Evolutionary conservation across 2,329 filamentous ascomycete species (phyloP), one percentile per base, ranked within the genome.

Genomic region (Fusarium kyushuense): DNA sequence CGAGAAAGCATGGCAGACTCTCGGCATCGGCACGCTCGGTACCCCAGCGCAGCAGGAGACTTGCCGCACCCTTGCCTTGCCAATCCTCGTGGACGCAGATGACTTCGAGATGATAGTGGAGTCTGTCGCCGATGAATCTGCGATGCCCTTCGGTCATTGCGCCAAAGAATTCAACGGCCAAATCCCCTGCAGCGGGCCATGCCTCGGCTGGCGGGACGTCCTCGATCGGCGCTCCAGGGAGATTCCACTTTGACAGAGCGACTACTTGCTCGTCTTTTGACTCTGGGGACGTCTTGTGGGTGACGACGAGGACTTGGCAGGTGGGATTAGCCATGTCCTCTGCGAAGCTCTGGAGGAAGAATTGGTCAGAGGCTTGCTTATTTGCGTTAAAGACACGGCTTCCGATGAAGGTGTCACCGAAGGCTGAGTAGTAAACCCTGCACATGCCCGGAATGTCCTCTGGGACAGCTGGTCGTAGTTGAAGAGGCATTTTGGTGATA

Each of bases 21-120:
- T 78, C 79, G 7, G 73, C 76, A 67, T 86, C 84, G 2, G 84
- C 83, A 62, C 75, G 77, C 27, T 79, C 73, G 9, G 82, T 59
- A 0, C 85, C 86, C 83, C 83, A 87, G 27, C 74, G 72, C 38
- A 87, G 67, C 23, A 88, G 54, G 30, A 75, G 72, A 16, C 77
- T 77, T 0, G 80, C 84, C 0, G 81, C 79, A 0, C 86, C 85
- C 38, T 76, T 79, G 2, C 85, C 80, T 72, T 84, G 83, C 62
- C 78, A 78, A 19, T 77, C 79, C 4, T 74, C 75, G 42, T 77
- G 74, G 13, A 83, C 83, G 4, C 77, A 81, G 5, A 87, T 71
- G 9, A 86, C 67, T 64, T 85, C 84, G 12, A 88, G 76, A 63
- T 80, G 83, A 76, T 81, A 84, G 67, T 87, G 85, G 58, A 75